These are phyloP conservation scores for Cadophora sp. DNA, from an alignment of 2,329 filamentous ascomycete species.

Conservation along the genomic window DNA sequence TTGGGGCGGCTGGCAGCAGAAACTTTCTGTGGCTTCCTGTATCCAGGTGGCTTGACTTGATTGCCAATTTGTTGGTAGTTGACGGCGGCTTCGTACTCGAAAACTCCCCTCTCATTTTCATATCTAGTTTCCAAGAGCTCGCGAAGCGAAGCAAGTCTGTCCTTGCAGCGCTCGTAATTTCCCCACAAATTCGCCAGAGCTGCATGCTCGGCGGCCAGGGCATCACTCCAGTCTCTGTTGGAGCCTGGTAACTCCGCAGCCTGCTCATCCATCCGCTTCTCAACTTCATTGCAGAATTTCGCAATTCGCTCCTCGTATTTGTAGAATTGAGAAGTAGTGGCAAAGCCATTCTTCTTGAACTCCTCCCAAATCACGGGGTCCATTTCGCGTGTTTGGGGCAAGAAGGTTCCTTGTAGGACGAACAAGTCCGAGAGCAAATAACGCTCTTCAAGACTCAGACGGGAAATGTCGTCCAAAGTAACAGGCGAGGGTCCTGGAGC, in stretches of 20 bases:
- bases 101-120: background rate
- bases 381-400: background rate
- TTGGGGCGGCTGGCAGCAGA: too few relatives aligned
- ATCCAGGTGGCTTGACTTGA: background rate
- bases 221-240: background rate
- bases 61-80: background rate
- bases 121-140: background rate
- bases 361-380: too few relatives aligned
- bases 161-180: background rate
- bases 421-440: background rate
- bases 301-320: background rate
- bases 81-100: background rate
- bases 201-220: background rate
- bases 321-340: background rate
- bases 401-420: background rate
- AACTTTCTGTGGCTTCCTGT: background rate
- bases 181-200: too few relatives aligned
- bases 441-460: background rate
- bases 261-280: background rate
- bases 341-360: background rate
- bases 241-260: background rate
- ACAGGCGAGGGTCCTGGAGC: background rate
- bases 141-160: background rate
- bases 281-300: background rate
- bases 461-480: background rate